Conservation (phyloP, 1,139 yeast species). For the Saccharomycopsis phalli region DNA sequence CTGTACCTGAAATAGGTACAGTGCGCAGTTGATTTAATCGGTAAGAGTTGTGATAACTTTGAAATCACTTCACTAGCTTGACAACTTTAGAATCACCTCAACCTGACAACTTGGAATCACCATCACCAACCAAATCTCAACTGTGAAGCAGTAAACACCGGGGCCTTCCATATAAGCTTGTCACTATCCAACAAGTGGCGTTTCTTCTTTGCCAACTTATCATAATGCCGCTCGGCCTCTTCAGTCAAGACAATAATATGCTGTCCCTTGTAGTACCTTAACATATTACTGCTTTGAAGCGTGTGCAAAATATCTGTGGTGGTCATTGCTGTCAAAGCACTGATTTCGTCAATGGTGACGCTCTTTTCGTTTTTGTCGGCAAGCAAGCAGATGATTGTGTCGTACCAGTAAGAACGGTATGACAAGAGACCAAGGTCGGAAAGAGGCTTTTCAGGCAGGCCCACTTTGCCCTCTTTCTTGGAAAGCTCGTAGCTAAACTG, state of each 20-base stretch:
- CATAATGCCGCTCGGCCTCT: constrained; percentile 69
- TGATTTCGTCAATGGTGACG: constrained; percentile 86
- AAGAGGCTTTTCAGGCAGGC: constrained; percentile 93
- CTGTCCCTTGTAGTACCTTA: constrained; percentile 91
- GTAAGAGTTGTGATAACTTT: too few relatives aligned
- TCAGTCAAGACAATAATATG: constrained; percentile 89
- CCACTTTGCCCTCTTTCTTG: constrained; percentile 64
- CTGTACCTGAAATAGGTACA: too few relatives aligned
- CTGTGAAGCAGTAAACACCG: constrained; percentile 93
- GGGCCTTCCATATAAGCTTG: constrained; percentile 85
- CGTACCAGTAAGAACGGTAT: constrained; percentile 91
- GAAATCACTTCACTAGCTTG: too few relatives aligned
- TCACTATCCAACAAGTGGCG: constrained; percentile 69
- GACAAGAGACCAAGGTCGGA: constrained; percentile 80
- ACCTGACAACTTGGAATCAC: too few relatives aligned
- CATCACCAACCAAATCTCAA: constrained; percentile 95
- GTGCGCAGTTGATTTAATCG: too few relatives aligned
- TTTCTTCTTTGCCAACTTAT: constrained; percentile 63
- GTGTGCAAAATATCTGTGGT: constrained; percentile 94
- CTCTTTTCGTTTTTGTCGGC: constrained; percentile 56
- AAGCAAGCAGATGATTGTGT: constrained; percentile 65
- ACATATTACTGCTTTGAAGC: constrained; percentile 78
- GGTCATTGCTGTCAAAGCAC: constrained; percentile 85
- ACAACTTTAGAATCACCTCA: too few relatives aligned
- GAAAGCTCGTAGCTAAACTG: constrained; percentile 81